A percentile compares a stretch with the other conserved stretches of the same genome.
Conservation (phyloP, 2,329 filamentous ascomycete genomes). For the Ceratocystis destructans region DNA sequence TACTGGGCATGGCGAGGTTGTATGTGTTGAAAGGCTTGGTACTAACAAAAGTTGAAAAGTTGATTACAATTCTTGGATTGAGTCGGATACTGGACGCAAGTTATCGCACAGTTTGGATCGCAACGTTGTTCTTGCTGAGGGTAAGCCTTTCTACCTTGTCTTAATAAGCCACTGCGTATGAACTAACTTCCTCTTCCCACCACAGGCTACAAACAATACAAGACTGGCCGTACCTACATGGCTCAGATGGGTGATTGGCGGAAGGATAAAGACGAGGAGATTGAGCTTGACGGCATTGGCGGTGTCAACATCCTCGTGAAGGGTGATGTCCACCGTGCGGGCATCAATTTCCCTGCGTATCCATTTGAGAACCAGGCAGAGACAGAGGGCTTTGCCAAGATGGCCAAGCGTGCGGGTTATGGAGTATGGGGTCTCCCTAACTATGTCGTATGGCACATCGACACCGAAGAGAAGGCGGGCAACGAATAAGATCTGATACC, state of each 20-base stretch:
- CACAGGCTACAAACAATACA: slow-evolving; percentile 78
- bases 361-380: slow-evolving; percentile 98
- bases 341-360: slow-evolving; percentile 97
- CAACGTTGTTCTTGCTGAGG: slow-evolving; percentile 77
- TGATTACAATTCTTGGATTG: slow-evolving; percentile 98
- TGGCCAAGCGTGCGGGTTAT: slow-evolving; percentile 94
- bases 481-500: slow-evolving; percentile 40
- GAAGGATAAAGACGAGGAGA: slow-evolving; percentile 79
- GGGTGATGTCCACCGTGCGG: slow-evolving; percentile 89
- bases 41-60: slow-evolving; percentile 39
- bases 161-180: neutral
- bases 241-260: slow-evolving; percentile 84
- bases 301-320: slow-evolving; percentile 97
- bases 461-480: slow-evolving; percentile 86
- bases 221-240: slow-evolving; percentile 84
- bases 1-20: neutral
- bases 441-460: slow-evolving; percentile 97
- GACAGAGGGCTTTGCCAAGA: slow-evolving; percentile 96
- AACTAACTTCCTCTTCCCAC: slow-evolving; percentile 21
- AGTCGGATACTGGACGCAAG: slow-evolving; percentile 71
- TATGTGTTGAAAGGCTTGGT: neutral
- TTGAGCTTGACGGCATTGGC: slow-evolving; percentile 87
- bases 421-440: slow-evolving; percentile 86
- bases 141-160: slow-evolving; percentile 30
- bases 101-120: slow-evolving; percentile 61